A percentile compares a stretch with the other conserved stretches of the same genome.
These are phyloP conservation scores for Globisporangium perplexum DNA, from an alignment of 352 stramenopile genomes.

Conservation along the genomic window DNA sequence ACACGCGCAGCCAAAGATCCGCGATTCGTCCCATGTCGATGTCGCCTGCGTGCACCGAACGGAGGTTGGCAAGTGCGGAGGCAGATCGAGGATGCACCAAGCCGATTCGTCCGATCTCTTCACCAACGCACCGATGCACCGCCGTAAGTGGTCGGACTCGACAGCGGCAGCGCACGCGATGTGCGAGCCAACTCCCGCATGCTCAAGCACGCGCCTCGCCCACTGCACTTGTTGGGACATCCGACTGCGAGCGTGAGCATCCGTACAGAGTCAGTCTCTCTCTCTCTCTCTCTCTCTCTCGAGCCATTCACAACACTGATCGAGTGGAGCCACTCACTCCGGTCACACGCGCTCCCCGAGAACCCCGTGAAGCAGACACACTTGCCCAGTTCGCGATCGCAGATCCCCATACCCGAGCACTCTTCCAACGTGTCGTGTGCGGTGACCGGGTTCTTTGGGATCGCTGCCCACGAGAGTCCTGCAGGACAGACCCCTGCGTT, in stretches of 20 bases:
- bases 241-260: constrained; percentile 20
- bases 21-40: constrained; percentile 88
- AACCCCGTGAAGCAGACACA: constrained; percentile 86
- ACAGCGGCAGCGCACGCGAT: constrained; percentile 62
- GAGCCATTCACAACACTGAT: neutral
- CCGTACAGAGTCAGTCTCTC: neutral
- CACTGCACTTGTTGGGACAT: constrained; percentile 69
- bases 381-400: constrained; percentile 56
- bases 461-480: constrained; percentile 43
- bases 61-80: neutral
- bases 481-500: constrained; percentile 43
- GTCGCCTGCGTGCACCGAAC: constrained; percentile 18
- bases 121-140: constrained; percentile 15
- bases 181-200: constrained; percentile 76
- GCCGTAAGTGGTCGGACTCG: constrained; percentile 55
- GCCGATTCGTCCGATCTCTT: neutral
- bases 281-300: neutral
- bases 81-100: neutral
- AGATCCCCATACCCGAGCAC: constrained; percentile 86
- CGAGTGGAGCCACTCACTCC: constrained; percentile 26
- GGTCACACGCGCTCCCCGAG: constrained; percentile 73
- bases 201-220: constrained; percentile 68
- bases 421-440: constrained; percentile 52
- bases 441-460: constrained; percentile 30
- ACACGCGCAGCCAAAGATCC: constrained; percentile 87